These are phyloP conservation scores for Byssochlamys sp. DNA, from an alignment of 2,329 filamentous ascomycete species.

Conservation along the genomic window DNA sequence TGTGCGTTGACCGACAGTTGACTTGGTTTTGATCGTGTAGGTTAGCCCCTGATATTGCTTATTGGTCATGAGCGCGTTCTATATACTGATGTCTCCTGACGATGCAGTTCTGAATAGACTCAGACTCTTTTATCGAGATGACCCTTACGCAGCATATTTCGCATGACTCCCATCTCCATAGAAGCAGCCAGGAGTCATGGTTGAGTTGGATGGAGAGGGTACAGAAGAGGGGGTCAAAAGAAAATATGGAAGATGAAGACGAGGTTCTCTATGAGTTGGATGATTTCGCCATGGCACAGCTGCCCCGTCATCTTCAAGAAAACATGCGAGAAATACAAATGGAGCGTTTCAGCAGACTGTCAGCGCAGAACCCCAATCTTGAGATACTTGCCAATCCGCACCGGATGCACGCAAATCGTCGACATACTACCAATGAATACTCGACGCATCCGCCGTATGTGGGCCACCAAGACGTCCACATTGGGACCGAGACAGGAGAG, in stretches of 20 bases:
- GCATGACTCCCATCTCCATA: not conserved
- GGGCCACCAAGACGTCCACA: not conserved
- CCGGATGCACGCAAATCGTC: not conserved
- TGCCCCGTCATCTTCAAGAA: constrained; percentile 16
- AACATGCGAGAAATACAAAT: constrained; percentile 19
- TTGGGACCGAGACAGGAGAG: not conserved
- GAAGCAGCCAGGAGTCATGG: not conserved
- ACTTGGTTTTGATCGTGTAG: not conserved
- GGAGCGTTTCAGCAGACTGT: constrained; percentile 13
- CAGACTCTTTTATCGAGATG: not conserved
- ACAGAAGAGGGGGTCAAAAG: not conserved
- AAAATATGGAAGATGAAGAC: constrained; percentile 14
- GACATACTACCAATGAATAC: not conserved
- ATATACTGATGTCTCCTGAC: not conserved
- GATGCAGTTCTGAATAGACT: not conserved
- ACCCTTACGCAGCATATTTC: not conserved
- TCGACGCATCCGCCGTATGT: not conserved
- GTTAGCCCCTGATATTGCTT: not conserved
- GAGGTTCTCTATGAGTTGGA: constrained; percentile 21
- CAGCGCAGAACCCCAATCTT: constrained; percentile 6
- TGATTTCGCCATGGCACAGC: constrained; percentile 14
- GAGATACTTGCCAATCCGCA: not conserved
- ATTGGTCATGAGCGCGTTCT: not conserved
- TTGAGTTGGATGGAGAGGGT: not conserved
- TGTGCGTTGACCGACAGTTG: not conserved